These are phyloP conservation scores for Kurtzmaniella natalensis DNA, from an alignment of 1,139 yeast species.

Conservation along the genomic window DNA sequence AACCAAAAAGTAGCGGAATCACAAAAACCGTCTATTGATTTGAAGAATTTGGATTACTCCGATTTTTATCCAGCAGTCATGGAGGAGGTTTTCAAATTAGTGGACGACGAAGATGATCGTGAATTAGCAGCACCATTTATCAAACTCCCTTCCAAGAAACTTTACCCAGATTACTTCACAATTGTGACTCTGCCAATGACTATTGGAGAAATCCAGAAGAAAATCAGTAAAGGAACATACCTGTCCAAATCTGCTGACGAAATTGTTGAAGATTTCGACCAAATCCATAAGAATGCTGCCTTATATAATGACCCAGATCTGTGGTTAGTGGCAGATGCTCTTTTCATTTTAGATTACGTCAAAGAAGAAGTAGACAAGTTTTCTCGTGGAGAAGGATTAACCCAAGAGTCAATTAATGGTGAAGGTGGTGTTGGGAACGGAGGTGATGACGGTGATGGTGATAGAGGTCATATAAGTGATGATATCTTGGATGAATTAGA, in stretches of 20 bases:
- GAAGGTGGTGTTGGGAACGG: constrained; percentile 10
- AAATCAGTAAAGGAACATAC: constrained; percentile 33
- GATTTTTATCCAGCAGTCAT: constrained; percentile 26
- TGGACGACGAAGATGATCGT: constrained; percentile 29
- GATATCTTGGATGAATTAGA: constrained; percentile 11
- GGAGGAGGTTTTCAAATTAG: constrained; percentile 21
- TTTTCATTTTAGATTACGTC: constrained; percentile 38
- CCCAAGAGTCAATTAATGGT: constrained; percentile 8
- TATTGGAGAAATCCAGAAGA: constrained; percentile 56
- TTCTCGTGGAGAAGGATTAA: constrained; percentile 1
- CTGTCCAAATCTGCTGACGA: constrained; percentile 25
- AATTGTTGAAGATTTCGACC: constrained; percentile 52
- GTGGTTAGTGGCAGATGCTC: constrained; percentile 57
- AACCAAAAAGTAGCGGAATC: constrained; percentile 1
- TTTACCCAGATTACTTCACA: constrained; percentile 79
- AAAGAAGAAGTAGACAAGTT: constrained; percentile 34
- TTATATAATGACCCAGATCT: constrained; percentile 60
- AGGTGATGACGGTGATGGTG: constrained; percentile 19
- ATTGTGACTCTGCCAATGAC: constrained; percentile 65
- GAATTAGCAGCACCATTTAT: constrained; percentile 51
- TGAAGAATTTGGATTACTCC: constrained; percentile 20
- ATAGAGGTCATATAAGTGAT: constrained; percentile 12
- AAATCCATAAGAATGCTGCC: constrained; percentile 56
- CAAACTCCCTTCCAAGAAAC: constrained; percentile 67
- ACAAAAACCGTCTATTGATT: too few relatives aligned